Conservation (phyloP, 192 early-diverging fungal species). For the Coemansia sp. region DNA sequence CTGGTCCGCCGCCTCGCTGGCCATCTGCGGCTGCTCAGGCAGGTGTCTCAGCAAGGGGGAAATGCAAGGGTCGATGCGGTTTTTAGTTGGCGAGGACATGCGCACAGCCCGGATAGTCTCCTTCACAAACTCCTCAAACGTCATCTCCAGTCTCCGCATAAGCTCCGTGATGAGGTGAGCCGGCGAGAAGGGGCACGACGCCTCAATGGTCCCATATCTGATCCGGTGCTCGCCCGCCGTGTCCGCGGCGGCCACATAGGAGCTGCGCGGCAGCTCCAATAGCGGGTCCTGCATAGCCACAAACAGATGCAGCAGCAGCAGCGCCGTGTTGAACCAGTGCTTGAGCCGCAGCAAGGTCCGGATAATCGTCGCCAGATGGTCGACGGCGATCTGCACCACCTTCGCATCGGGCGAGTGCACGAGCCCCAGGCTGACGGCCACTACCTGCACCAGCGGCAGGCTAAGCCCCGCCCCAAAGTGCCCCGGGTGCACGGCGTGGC, state of each 20-base stretch:
- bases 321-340: slow-evolving; percentile 55
- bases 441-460: slow-evolving; percentile 46
- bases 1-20: slow-evolving; percentile 10
- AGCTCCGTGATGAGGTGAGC: slow-evolving; percentile 47
- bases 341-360: slow-evolving; percentile 49
- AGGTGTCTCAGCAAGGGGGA: slow-evolving; percentile 47
- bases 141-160: slow-evolving; percentile 42
- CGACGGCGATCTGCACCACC: slow-evolving; percentile 40
- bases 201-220: slow-evolving; percentile 14
- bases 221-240: not conserved
- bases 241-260: slow-evolving; percentile 8
- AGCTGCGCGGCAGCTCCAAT: slow-evolving; percentile 26
- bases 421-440: slow-evolving; percentile 46
- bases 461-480: slow-evolving; percentile 47
- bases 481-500: slow-evolving; percentile 40
- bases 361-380: slow-evolving; percentile 42
- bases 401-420: slow-evolving; percentile 46
- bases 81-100: slow-evolving; percentile 33
- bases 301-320: slow-evolving; percentile 47
- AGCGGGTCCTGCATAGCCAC: slow-evolving; percentile 49
- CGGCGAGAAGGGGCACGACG: slow-evolving; percentile 39
- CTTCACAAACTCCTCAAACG: slow-evolving; percentile 50
- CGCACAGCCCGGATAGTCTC: slow-evolving; percentile 46
- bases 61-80: slow-evolving; percentile 43
- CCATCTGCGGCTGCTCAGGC: slow-evolving; percentile 31